phyloP scores from a whole-genome alignment of 2,329 filamentous ascomycete genomes.

The Tolypocladium inflatum region DNA sequence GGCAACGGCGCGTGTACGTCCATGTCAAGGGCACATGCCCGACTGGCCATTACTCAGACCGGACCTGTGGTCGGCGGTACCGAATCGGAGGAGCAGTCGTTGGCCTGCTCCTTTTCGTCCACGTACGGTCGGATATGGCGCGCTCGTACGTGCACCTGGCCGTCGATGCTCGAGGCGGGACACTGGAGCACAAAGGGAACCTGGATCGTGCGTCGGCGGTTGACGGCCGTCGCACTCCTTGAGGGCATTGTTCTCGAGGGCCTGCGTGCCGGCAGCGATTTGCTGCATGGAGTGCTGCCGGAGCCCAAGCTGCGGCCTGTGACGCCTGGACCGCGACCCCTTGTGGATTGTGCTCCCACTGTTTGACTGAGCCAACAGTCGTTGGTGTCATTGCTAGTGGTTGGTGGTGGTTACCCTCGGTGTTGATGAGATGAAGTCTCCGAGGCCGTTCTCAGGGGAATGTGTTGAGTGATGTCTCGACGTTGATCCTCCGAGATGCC shows the following conservation, averaged over 20 bases:
- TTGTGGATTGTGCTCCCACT: constrained; percentile 1
- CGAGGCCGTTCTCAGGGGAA: background rate
- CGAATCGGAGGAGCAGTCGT: constrained; percentile 43
- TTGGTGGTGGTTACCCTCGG: too few relatives aligned
- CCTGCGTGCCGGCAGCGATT: constrained; percentile 37
- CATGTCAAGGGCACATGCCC: constrained; percentile 43
- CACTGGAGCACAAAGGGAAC: constrained; percentile 60
- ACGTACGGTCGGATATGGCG: constrained; percentile 36
- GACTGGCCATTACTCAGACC: constrained; percentile 50
- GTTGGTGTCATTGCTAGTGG: too few relatives aligned
- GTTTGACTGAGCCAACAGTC: background rate
- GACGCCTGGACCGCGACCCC: constrained; percentile 20
- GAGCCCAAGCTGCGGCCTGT: constrained; percentile 16
- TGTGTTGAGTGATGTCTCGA: background rate
- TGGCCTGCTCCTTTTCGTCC: constrained; percentile 29
- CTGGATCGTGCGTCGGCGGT: constrained; percentile 42
- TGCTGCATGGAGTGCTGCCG: constrained; percentile 21
- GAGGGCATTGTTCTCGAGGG: constrained; percentile 36
- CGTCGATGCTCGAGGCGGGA: constrained; percentile 51
- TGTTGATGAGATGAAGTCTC: background rate
- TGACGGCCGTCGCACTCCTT: constrained; percentile 14
- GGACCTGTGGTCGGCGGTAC: constrained; percentile 52
- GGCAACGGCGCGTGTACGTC: too few relatives aligned
- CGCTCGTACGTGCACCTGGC: constrained; percentile 57
- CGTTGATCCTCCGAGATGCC: background rate